These are phyloP conservation scores for Xylaria digitata DNA, from an alignment of 2,329 filamentous ascomycete species.

Conservation along the genomic window DNA sequence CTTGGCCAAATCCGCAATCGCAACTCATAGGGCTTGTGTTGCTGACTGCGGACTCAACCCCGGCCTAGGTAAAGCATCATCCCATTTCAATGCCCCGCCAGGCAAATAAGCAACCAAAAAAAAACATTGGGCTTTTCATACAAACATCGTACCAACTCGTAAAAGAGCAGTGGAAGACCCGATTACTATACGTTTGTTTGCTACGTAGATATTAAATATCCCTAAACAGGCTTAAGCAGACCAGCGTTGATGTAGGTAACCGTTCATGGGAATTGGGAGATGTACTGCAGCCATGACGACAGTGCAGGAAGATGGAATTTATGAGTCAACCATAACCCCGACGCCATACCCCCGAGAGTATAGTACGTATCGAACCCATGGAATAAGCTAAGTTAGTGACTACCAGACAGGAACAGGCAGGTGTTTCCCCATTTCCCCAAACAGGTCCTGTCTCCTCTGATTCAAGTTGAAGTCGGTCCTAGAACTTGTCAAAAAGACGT, in stretches of 20 bases:
- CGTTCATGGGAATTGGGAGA: constrained; percentile 13
- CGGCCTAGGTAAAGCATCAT: constrained; percentile 1
- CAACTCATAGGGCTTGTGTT: constrained; percentile 25
- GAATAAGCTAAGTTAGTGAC: constrained; percentile 20
- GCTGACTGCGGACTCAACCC: constrained; percentile 25
- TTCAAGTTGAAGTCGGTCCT: background rate
- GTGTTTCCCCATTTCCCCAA: background rate
- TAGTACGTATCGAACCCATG: constrained; percentile 10
- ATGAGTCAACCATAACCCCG: constrained; percentile 31
- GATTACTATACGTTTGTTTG: constrained; percentile 2
- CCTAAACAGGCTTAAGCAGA: background rate
- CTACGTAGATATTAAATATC: background rate
- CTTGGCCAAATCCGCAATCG: constrained; percentile 24
- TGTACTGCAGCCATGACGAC: background rate
- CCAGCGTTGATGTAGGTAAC: background rate
- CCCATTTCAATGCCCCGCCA: constrained; percentile 4
- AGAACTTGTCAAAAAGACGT: background rate
- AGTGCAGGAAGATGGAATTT: constrained; percentile 21
- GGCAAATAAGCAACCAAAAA: constrained; percentile 4
- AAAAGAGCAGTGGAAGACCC: background rate
- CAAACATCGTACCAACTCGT: background rate
- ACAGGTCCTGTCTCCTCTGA: background rate
- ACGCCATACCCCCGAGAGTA: constrained; percentile 21
- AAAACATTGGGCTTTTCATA: background rate
- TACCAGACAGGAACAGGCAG: constrained; percentile 11